Conservation (phyloP, 768 basidiomycete genomes). For the Xerocomellus dryophilus region DNA sequence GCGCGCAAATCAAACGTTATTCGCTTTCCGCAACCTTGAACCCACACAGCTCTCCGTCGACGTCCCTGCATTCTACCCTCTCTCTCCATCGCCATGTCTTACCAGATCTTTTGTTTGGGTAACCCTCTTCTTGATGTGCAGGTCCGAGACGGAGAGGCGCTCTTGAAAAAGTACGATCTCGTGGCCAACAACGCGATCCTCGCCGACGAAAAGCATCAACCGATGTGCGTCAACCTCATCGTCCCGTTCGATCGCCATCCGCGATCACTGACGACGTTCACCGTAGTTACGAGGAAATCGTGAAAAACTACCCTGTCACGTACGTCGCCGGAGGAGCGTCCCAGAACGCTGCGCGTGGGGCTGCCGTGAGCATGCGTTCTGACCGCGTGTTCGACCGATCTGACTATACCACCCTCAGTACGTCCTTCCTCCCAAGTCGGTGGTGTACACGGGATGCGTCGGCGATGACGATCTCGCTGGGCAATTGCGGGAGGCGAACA, state of each 20-base stretch:
- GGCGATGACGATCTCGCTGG: constrained; percentile 90
- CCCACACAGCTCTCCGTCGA: constrained; percentile 10
- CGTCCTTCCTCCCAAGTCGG: constrained; percentile 79
- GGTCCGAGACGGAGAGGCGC: constrained; percentile 77
- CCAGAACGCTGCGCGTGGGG: constrained; percentile 95
- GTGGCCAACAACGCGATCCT: constrained; percentile 96
- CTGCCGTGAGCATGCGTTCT: constrained; percentile 64
- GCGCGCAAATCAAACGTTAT: neutral
- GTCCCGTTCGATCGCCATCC: neutral
- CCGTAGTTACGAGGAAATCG: constrained; percentile 83
- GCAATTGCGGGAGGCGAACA: constrained; percentile 86
- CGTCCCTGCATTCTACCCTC: constrained; percentile 6
- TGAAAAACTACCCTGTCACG: constrained; percentile 67
- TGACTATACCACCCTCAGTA: constrained; percentile 51
- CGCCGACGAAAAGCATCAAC: constrained; percentile 81
- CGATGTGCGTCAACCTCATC: constrained; percentile 52
- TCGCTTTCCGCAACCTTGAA: constrained; percentile 8
- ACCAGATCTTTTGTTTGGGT: constrained; percentile 83
- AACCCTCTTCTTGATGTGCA: constrained; percentile 98
- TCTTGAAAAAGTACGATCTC: constrained; percentile 86
- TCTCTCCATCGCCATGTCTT: constrained; percentile 42
- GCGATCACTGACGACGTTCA: neutral
- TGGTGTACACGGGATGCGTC: constrained; percentile 93
- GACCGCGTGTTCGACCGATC: neutral
- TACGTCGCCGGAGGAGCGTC: constrained; percentile 97